Evolutionary conservation across 2,329 filamentous ascomycete genomes (phyloP).

Genomic region (Alternaria rosae): DNA sequence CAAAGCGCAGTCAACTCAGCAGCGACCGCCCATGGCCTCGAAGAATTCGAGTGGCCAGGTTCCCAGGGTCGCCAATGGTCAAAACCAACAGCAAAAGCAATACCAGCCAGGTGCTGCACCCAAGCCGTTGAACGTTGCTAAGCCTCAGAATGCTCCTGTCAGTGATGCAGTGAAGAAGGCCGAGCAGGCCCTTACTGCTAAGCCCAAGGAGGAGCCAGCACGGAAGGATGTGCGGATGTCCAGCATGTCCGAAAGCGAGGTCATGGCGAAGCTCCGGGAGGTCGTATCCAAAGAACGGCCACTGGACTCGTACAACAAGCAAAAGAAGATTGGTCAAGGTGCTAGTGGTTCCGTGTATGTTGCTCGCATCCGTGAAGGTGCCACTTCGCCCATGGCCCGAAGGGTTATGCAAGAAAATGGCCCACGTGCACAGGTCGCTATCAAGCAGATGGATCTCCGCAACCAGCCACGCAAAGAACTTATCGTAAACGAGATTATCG

Average conservation of each 20-base stretch:
- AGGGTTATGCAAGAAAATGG: conserved; percentile 82
- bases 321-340: conserved; percentile 99
- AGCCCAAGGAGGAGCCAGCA: conserved; percentile 74
- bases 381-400: conserved; percentile 79
- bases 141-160: conserved; percentile 58
- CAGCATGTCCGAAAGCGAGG: conserved; percentile 94
- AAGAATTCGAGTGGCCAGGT: conserved; percentile 50
- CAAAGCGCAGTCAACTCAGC: conserved; percentile 35
- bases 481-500: conserved; percentile 99
- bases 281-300: conserved; percentile 96
- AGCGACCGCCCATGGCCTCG: conserved; percentile 35
- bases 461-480: conserved; percentile 97
- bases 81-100: conserved; percentile 42
- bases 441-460: conserved; percentile 99
- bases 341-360: conserved; percentile 98
- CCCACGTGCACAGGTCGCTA: conserved; percentile 86
- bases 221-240: conserved; percentile 97
- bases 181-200: conserved; percentile 79
- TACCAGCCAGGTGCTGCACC: conserved; percentile 56
- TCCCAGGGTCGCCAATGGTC: conserved; percentile 56
- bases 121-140: conserved; percentile 63
- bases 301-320: conserved; percentile 94
- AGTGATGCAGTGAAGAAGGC: conserved; percentile 84
- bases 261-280: conserved; percentile 94
- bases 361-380: conserved; percentile 89